Conservation (phyloP, 1,284 basidiomycete genomes). For the Lignosus rhinocerotis region DNA sequence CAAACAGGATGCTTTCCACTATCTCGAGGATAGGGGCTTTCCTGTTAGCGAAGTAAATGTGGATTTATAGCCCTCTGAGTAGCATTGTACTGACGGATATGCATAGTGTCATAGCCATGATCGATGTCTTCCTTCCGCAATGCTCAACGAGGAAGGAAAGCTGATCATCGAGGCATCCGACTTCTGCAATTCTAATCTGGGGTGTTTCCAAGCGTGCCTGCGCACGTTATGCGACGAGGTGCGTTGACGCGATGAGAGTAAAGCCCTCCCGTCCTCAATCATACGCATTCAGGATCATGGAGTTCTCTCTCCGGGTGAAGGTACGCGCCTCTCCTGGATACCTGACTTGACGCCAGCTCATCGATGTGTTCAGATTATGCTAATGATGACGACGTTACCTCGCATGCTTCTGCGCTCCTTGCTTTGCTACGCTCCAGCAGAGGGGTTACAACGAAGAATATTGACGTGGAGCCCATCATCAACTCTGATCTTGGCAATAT, state of each 20-base stretch:
- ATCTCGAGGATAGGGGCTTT: neutral
- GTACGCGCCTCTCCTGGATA: neutral
- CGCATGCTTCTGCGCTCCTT: neutral
- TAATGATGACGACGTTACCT: slow-evolving; percentile 5
- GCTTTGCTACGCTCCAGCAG: neutral
- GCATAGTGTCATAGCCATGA: slow-evolving; percentile 10
- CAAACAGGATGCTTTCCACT: slow-evolving; percentile 6
- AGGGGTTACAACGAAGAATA: neutral
- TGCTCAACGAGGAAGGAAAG: slow-evolving; percentile 14
- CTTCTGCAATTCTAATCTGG: slow-evolving; percentile 7
- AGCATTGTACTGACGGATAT: neutral
- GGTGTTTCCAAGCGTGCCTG: slow-evolving; percentile 10
- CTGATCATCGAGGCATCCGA: slow-evolving; percentile 12
- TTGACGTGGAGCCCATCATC: slow-evolving; percentile 2
- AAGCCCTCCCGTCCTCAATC: neutral
- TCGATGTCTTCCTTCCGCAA: slow-evolving; percentile 11
- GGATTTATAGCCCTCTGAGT: neutral
- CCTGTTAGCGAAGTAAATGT: slow-evolving; percentile 6
- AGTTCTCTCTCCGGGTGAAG: slow-evolving; percentile 5
- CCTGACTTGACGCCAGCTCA: neutral
- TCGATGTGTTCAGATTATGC: slow-evolving; percentile 4
- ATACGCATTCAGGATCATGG: neutral
- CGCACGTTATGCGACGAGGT: slow-evolving; percentile 13
- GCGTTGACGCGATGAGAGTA: neutral
- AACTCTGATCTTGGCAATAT: slow-evolving; percentile 5